phyloP scores from a whole-genome alignment of 2,329 filamentous ascomycete genomes.

The Ophiostoma montium region DNA sequence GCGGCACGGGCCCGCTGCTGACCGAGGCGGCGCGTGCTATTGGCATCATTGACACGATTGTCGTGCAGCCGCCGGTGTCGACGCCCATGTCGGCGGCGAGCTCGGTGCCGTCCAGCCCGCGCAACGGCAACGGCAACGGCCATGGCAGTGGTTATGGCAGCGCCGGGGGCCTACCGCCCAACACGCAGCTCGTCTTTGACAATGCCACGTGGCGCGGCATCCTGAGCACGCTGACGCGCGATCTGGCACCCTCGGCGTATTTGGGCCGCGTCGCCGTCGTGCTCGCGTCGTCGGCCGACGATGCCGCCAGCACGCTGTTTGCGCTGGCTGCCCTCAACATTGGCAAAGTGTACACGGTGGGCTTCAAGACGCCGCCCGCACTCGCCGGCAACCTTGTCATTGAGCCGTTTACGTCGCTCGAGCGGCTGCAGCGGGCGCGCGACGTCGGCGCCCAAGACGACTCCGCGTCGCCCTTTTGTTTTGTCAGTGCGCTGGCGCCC shows the following conservation, averaged over 20 bases:
- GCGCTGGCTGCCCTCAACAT: slow-evolving; percentile 63
- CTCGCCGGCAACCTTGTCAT: slow-evolving; percentile 55
- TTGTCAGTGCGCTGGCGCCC: slow-evolving; percentile 63
- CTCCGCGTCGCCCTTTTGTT: slow-evolving; percentile 56
- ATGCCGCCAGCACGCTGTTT: slow-evolving; percentile 67
- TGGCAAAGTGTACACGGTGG: slow-evolving; percentile 70
- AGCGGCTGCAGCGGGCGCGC: slow-evolving; percentile 41
- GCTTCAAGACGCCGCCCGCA: slow-evolving; percentile 51
- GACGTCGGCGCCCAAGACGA: slow-evolving; percentile 24
- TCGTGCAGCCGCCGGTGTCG: slow-evolving; percentile 40
- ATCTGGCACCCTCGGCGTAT: slow-evolving; percentile 73
- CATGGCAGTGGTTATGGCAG: too few species aligned
- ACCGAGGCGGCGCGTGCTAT: slow-evolving; percentile 67
- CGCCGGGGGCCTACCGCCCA: slow-evolving; percentile 30
- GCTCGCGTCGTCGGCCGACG: slow-evolving; percentile 56
- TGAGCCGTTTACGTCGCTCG: slow-evolving; percentile 66
- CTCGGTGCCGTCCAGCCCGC: slow-evolving; percentile 34
- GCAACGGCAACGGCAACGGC: not conserved
- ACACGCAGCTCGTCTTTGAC: slow-evolving; percentile 53
- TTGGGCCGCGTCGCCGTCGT: slow-evolving; percentile 61
- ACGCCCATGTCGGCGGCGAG: slow-evolving; percentile 30
- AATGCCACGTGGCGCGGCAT: slow-evolving; percentile 82
- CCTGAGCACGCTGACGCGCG: slow-evolving; percentile 62
- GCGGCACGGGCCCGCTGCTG: slow-evolving; percentile 39
- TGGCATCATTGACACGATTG: slow-evolving; percentile 69